Base-by-base conservation (phyloP, 2,329 filamentous ascomycete genomes). In the Exophiala xenobiotica region DNA sequence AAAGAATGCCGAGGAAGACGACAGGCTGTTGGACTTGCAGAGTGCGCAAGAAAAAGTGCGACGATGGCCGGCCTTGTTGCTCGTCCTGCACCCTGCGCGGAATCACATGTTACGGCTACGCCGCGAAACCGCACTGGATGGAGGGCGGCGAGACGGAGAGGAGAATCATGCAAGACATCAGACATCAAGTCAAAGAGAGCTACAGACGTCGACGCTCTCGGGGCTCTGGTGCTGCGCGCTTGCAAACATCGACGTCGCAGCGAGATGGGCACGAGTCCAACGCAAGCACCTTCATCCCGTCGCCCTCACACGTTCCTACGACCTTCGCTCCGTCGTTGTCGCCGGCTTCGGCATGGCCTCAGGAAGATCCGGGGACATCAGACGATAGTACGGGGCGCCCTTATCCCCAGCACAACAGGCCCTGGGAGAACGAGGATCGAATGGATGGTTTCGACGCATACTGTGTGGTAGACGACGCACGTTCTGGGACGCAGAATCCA, bases 1-100 rank as follows among this genome's bases (percentile, higher is more conserved):
- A 11, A 46, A 37, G 12, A 14, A 46, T 46, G 43, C 43, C 43
- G 12, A 33, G 43, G 18, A 46, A 46, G 29, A 46, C 43, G 5
- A 46, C 29, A 24, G 43, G 43, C 27, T 46, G 43, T 35, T 46
- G 43, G 43, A 46, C 27, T 22, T 46, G 43, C 29, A 14, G 43
- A 35, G 27, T 23, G 16, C 43, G 43, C 43, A 46, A 46, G 31
- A 46, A 46, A 35, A 33, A 37, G 29, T 46, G 43, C 33, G 43
- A 46, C 29, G 43, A 46, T 9, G 29, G 27, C 18, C 43, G 43
- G 4, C 43, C 43, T 20, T 12, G 27, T 23, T 46, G 43, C 19
- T 46, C 43, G 8, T 37, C 43, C 11, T 46, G 43, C 22, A 46
- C 18, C 12, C 7, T 37, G 31, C 43, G 43, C 37, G 18, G 11